These are phyloP conservation scores for Sporothrix inflata DNA, from an alignment of 2,329 filamentous ascomycete species.

Conservation along the genomic window DNA sequence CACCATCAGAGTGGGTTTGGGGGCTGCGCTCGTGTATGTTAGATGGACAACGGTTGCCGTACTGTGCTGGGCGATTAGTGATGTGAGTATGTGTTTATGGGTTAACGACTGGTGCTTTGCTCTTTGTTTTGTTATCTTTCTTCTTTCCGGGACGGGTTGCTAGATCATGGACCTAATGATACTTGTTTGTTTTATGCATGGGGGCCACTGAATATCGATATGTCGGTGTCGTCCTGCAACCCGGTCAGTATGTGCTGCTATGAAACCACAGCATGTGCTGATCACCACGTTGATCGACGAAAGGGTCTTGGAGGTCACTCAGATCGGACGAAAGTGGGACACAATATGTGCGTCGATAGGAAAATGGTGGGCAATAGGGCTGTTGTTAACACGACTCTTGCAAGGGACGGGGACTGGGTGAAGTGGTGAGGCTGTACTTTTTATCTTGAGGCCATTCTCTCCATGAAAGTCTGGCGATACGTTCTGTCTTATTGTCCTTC, in stretches of 20 bases:
- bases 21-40: not conserved
- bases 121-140: not conserved
- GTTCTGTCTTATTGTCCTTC: not conserved
- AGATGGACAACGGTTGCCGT: not conserved
- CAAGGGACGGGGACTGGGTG: not conserved
- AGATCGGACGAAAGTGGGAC: constrained; percentile 19
- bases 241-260: not conserved
- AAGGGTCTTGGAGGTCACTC: not conserved
- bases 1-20: not conserved
- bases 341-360: not conserved
- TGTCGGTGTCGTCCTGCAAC: not conserved
- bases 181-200: not conserved
- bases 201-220: not conserved
- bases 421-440: not conserved
- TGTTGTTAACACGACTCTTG: not conserved
- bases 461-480: not conserved
- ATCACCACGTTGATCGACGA: constrained; percentile 25
- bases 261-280: constrained; percentile 21
- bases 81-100: constrained; percentile 15
- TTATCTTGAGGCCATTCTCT: not conserved
- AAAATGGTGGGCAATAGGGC: not conserved
- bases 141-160: not conserved
- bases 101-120: not conserved
- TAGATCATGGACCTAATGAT: not conserved
- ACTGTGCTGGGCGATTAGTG: not conserved